phyloP scores from a whole-genome alignment of 1,139 yeast species.

The Magnusiomyces sp. region DNA sequence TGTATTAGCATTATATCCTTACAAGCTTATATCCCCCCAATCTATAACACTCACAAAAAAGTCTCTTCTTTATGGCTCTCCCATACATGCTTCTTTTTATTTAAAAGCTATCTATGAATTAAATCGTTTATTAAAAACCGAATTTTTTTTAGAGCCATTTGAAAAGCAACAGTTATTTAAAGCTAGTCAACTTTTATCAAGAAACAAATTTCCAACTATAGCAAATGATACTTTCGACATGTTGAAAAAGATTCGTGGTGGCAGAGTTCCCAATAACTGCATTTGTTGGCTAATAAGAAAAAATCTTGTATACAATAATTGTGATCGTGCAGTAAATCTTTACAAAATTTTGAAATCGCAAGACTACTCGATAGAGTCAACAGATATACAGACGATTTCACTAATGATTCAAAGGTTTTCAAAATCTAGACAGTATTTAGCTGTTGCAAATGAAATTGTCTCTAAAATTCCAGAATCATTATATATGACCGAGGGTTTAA shows the following conservation, averaged over 20 bases:
- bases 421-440: constrained; percentile 15
- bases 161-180: not conserved
- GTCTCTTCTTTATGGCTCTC: constrained; percentile 16
- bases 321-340: constrained; percentile 15
- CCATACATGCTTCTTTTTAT: constrained; percentile 12
- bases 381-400: constrained; percentile 16
- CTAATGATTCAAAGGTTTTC: constrained; percentile 21
- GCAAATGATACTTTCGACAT: constrained; percentile 21
- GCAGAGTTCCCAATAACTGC: constrained; percentile 15
- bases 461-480: constrained; percentile 22
- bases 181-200: constrained; percentile 6
- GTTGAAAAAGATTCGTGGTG: constrained; percentile 15
- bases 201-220: constrained; percentile 16
- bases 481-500: constrained; percentile 20
- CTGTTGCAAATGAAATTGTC: constrained; percentile 23
- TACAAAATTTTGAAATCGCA: constrained; percentile 15
- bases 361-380: constrained; percentile 9
- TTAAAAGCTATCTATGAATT: constrained; percentile 17
- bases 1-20: constrained; percentile 5
- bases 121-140: constrained; percentile 4
- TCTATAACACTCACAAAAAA: constrained; percentile 11
- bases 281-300: not conserved
- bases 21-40: constrained; percentile 5
- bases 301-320: constrained; percentile 12
- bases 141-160: no score